Conservation (phyloP, 495 filamentous ascomycete species). For the Entonaema liquescens region DNA sequence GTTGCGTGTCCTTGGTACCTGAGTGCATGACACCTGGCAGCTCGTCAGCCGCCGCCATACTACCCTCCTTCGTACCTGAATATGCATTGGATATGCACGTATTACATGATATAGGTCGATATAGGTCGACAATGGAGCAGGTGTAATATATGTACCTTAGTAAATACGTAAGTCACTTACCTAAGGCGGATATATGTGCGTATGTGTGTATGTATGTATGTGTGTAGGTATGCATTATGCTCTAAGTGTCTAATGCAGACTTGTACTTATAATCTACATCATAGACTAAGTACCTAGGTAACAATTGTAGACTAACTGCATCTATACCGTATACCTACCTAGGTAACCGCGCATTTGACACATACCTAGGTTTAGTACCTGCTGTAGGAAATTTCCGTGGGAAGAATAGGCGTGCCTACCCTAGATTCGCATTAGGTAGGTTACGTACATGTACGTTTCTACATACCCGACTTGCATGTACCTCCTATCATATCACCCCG, state of each 20-base stretch:
- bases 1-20: slow-evolving; percentile 31
- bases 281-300: neutral
- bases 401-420: neutral
- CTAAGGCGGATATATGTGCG: slow-evolving; percentile 1
- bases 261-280: neutral
- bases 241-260: neutral
- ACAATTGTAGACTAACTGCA: neutral
- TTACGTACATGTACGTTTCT: neutral
- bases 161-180: slow-evolving; percentile 6
- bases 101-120: slow-evolving; percentile 12
- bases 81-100: slow-evolving; percentile 42
- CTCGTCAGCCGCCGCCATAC: slow-evolving; percentile 34
- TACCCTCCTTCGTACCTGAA: slow-evolving; percentile 39
- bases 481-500: slow-evolving; percentile 33
- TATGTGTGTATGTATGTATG: neutral
- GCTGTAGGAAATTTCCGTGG: neutral
- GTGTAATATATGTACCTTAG: slow-evolving; percentile 13
- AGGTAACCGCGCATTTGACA: no score
- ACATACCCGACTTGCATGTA: no score
- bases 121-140: slow-evolving; percentile 11
- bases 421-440: neutral
- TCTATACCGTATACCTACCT: neutral
- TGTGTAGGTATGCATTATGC: neutral
- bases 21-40: slow-evolving; percentile 27
- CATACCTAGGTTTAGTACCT: slow-evolving; percentile 3